Percentiles rank a stretch among this genome's conserved stretches.
Conservation (phyloP, 768 basidiomycete species). For the Calocera viscosa region DNA sequence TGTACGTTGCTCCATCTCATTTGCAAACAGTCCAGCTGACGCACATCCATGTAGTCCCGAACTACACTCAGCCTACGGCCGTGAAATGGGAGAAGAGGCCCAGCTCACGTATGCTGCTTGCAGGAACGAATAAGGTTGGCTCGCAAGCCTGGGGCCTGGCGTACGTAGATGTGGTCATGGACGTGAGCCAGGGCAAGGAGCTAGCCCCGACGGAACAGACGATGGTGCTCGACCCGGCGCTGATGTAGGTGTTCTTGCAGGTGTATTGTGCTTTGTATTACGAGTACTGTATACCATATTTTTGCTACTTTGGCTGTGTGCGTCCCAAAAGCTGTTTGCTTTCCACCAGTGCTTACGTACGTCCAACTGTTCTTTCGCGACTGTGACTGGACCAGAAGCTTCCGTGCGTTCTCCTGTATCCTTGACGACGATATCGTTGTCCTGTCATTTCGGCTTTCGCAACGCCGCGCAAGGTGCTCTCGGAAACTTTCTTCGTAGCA, state of each 20-base stretch:
- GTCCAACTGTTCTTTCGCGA: too few relatives aligned
- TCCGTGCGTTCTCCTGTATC: too few relatives aligned
- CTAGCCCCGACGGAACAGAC: slow-evolving; percentile 10
- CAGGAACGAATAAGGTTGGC: slow-evolving; percentile 64
- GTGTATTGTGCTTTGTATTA: not conserved
- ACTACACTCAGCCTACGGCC: slow-evolving; percentile 62
- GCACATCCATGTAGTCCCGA: too few relatives aligned
- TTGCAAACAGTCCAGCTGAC: too few relatives aligned
- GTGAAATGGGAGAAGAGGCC: slow-evolving; percentile 49
- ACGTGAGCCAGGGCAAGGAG: slow-evolving; percentile 22
- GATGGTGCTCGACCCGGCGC: not conserved
- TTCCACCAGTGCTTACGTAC: too few relatives aligned
- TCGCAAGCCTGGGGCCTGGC: slow-evolving; percentile 71
- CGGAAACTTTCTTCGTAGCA: too few relatives aligned
- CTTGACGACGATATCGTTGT: too few relatives aligned
- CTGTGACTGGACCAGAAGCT: too few relatives aligned
- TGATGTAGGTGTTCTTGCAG: not conserved
- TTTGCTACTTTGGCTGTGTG: not conserved
- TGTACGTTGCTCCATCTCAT: slow-evolving; percentile 38
- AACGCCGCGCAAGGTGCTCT: too few relatives aligned
- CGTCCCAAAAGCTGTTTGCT: too few relatives aligned
- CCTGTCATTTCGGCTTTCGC: too few relatives aligned
- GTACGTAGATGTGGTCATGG: slow-evolving; percentile 52
- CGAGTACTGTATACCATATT: not conserved
- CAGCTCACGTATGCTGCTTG: slow-evolving; percentile 34